Base-by-base conservation (phyloP, 192 early-diverging fungal genomes). In the Podila clonocystis region DNA sequence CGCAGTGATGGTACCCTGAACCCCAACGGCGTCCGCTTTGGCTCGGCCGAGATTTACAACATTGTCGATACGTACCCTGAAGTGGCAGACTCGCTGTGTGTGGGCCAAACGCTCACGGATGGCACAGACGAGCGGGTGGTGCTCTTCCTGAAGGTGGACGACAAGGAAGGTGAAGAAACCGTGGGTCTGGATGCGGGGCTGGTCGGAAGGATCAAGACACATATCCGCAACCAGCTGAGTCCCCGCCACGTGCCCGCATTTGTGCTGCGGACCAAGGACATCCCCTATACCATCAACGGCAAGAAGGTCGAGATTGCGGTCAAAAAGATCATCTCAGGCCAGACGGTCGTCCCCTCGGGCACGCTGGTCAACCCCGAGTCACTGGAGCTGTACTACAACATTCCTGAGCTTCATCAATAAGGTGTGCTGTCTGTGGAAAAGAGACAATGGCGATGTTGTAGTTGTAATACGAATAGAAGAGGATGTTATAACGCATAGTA, bases 241-340 rank as follows among this genome's bases (percentile, higher is more conserved):
- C 92, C 95, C 19, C 84, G 96, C 5, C 98, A 99, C 83, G 95
- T 98, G 1, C 98, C 98, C 8, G 93, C 95, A 9, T 83, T 97
- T 29, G 88, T 97, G 41, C 85, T 98, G 58, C 85, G 90, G 9
- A 92, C 93, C 61, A 70, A 78, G 7, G 94, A 94, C 59, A 97
- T 99, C 82, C 98, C 98, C 49, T 94, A 98, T 85, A 99, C 98
- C 2, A 87, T 95, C 66, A 98, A 95, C 59, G 97, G 98, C 49
- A 99, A 99, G 74, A 98, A 98, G 84, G 96, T 98, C 13, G 98
- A 99, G 82, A 91, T 99, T 36, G 97, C 96, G 2, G 96, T 99
- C 60, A 99, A 98, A 82, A 88, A 70, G 84, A 97, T 87, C 88
- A 76, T 93, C 29, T 89, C 91, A 6, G 96, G 96, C 9, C 91